Base-by-base conservation (phyloP, 73 alveolate species). In the Paramecium pentaurelia region DNA sequence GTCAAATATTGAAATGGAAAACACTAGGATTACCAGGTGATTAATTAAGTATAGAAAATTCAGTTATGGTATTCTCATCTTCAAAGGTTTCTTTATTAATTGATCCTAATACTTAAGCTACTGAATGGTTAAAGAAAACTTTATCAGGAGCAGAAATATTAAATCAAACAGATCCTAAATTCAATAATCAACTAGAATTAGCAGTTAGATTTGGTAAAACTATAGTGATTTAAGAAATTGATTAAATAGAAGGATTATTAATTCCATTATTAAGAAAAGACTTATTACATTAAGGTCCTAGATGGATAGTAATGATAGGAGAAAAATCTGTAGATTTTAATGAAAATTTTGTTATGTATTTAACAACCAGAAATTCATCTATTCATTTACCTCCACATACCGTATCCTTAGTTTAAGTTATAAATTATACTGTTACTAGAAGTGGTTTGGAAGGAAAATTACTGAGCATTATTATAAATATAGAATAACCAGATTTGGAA, bases 401-500 rank as follows among this genome's bases (percentile, higher is more conserved):
- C 22, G 87, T 96, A 10, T 94, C 99, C 18, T 94, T 99, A 2
- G 97, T 99, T 73, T 95, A 97, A 54, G 96, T 98, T 2, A 98
- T 99, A 68, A 99, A 99, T 96, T 99, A 98, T 92, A 98, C 99
- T 45, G 99, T 98, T 1, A 99, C 99, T 1, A 97, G 98, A 95
- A 97, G 99, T 60, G 99, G 99, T 68, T 97, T 99, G 44, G 99
- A 99, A 96, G 99, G 99, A 10, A 98, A 98, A 95, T 97, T 99
- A 86, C 96, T 99, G 32, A 98, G 99, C 4, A 97, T 99, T 47
- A 99, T 99, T 7, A 94, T 99, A 77, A 99, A 99, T 95, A 97
- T 96, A 71, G 99, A 99, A 95, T 99, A 99, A 94, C 99, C 99
- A 5, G 99, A 99, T 94, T 96, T 99, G 84, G 99, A 99, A 93